Evolutionary conservation across 2,329 filamentous ascomycete species (phyloP), one percentile per base, ranked within the genome.

Genomic region (Didymella exigua): DNA sequence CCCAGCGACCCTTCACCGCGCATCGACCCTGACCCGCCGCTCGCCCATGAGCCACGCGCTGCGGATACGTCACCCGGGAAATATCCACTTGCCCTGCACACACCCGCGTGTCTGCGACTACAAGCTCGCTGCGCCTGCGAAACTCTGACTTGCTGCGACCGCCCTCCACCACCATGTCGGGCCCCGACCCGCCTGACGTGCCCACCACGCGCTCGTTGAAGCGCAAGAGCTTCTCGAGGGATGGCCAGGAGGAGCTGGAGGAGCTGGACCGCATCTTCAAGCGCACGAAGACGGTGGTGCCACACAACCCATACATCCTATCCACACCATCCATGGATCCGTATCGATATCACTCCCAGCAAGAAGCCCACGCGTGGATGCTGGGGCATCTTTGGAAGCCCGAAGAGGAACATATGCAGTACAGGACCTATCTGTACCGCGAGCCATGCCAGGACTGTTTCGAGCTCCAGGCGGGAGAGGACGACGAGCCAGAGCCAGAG

Each of bases 391-490:
- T 84, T 4, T 88, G 86, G 70, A 72, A 75, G 45, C 72, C 71
- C 16, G 75, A 81, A 59, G 85, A 88, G 70, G 80, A 85, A 63
- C 77, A 81, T 62, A 76, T 85, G 47, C 85, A 87, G 67, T 87
- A 87, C 69, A 78, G 85, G 76, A 87, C 84, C 53, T 87, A 84
- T 61, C 74, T 84, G 49, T 82, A 81, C 51, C 83, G 85, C 68
- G 82, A 86, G 65, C 79, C 79, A 29, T 80, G 81, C 55, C 67
- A 69, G 54, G 80, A 83, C 61, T 75, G 71, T 49, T 74, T 77
- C 56, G 69, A 81, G 51, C 70, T 84, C 45, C 75, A 81, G 58
- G 78, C 79, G 10, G 81, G 81, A 54, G 82, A 83, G 47, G 81
- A 82, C 60, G 82, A 82, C 74, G 80, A 81, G 42, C 73, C 77